Evolutionary conservation across 2,329 filamentous ascomycete species (phyloP).

Genomic region (Alternaria gaisen): DNA sequence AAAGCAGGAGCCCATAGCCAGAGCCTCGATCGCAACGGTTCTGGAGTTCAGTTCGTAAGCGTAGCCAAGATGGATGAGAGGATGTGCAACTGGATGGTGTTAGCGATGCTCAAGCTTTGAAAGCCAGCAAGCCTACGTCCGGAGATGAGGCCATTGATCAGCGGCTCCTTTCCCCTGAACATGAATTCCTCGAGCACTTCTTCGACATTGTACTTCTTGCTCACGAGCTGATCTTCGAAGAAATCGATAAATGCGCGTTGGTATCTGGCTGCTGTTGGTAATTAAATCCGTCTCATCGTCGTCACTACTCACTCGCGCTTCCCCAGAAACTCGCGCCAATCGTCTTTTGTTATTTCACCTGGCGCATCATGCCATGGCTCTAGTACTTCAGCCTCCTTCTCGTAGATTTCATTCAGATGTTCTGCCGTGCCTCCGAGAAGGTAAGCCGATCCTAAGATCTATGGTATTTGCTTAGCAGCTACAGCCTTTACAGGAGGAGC

Average conservation of each 20-base stretch:
- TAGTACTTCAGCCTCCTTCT: constrained; percentile 73
- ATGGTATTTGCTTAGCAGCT: constrained; percentile 43
- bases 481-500: constrained; percentile 26
- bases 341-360: constrained; percentile 79
- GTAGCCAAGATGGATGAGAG: constrained; percentile 94
- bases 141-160: constrained; percentile 81
- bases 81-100: constrained; percentile 74
- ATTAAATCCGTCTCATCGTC: neutral
- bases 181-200: constrained; percentile 78
- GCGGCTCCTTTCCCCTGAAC: constrained; percentile 75
- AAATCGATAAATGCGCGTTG: constrained; percentile 94
- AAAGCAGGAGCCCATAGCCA: constrained; percentile 72
- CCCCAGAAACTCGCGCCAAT: constrained; percentile 88
- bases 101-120: constrained; percentile 11
- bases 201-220: constrained; percentile 84
- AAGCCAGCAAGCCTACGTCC: constrained; percentile 68
- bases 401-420: constrained; percentile 83
- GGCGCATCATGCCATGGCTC: constrained; percentile 87
- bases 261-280: constrained; percentile 61
- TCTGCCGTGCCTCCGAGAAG: constrained; percentile 78
- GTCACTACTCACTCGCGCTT: constrained; percentile 65
- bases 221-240: constrained; percentile 89
- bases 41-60: constrained; percentile 87
- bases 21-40: constrained; percentile 87
- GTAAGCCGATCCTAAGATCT: constrained; percentile 84